Percentiles rank a stretch among this genome's conserved stretches.
Conservation (phyloP, 2,329 filamentous ascomycete genomes). For the Xylaria sp. region DNA sequence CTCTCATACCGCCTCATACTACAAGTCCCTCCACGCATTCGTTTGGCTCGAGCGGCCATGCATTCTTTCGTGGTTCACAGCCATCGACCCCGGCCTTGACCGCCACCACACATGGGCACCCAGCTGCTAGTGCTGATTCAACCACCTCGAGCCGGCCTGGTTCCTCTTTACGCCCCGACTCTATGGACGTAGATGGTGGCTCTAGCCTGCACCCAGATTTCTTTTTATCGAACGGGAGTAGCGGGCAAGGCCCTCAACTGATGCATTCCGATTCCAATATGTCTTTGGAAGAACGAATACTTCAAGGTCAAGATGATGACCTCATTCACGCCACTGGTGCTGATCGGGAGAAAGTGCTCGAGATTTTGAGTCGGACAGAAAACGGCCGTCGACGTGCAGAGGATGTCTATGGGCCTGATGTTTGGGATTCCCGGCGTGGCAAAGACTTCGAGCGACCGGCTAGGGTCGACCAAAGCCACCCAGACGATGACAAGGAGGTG, state of each 20-base stretch:
- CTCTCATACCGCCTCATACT: constrained; percentile 43
- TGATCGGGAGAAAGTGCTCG: constrained; percentile 61
- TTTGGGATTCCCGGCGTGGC: constrained; percentile 55
- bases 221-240: constrained; percentile 52
- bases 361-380: constrained; percentile 63
- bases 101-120: constrained; percentile 49
- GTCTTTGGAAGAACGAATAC: constrained; percentile 62
- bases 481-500: constrained; percentile 59
- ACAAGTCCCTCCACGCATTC: constrained; percentile 51
- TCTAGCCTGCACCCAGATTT: constrained; percentile 55
- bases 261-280: constrained; percentile 53
- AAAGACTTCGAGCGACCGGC: constrained; percentile 38
- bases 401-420: constrained; percentile 60
- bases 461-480: constrained; percentile 44
- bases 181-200: constrained; percentile 53
- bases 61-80: constrained; percentile 52
- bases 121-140: constrained; percentile 49
- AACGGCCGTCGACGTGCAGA: constrained; percentile 61
- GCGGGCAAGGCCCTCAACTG: constrained; percentile 54
- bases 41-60: constrained; percentile 47
- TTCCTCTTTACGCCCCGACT: constrained; percentile 49
- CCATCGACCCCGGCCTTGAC: constrained; percentile 52
- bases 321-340: constrained; percentile 58
- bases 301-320: constrained; percentile 58
- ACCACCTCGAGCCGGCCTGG: constrained; percentile 49